A percentile compares a stretch with the other conserved stretches of the same genome.
Conservation (phyloP, 495 filamentous ascomycete species). For the Penicillium salamii region DNA sequence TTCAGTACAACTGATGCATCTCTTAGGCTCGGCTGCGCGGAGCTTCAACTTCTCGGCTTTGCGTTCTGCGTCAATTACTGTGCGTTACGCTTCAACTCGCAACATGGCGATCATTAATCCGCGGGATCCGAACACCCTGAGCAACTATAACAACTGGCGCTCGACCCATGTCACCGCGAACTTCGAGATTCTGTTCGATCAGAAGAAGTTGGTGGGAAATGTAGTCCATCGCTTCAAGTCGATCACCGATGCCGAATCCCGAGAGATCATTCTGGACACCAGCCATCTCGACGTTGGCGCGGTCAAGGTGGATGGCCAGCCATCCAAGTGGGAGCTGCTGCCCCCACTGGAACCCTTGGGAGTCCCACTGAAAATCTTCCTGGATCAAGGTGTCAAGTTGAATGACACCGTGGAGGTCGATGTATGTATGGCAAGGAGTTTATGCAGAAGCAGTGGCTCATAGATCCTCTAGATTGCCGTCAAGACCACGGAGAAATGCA, state of each 20-base stretch:
- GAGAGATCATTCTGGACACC: constrained; percentile 83
- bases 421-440: constrained; percentile 40
- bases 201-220: constrained; percentile 68
- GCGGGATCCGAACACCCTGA: constrained; percentile 85
- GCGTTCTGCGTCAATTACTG: constrained; percentile 1
- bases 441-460: too few relatives aligned
- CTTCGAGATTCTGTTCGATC: constrained; percentile 77
- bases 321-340: constrained; percentile 65
- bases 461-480: constrained; percentile 51
- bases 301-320: constrained; percentile 60
- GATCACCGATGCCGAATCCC: constrained; percentile 61
- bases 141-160: constrained; percentile 82
- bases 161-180: constrained; percentile 78
- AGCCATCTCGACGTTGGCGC: constrained; percentile 69
- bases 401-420: constrained; percentile 61
- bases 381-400: constrained; percentile 60
- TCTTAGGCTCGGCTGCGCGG: constrained; percentile 3
- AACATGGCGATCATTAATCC: constrained; percentile 47
- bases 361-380: constrained; percentile 68
- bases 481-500: constrained; percentile 79
- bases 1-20: background rate
- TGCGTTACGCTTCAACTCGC: constrained; percentile 7
- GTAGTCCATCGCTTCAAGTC: constrained; percentile 73
- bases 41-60: background rate
- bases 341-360: constrained; percentile 72